These are phyloP conservation scores for Aspergillus amoenus DNA, from an alignment of 2,329 filamentous ascomycete species.

Conservation along the genomic window DNA sequence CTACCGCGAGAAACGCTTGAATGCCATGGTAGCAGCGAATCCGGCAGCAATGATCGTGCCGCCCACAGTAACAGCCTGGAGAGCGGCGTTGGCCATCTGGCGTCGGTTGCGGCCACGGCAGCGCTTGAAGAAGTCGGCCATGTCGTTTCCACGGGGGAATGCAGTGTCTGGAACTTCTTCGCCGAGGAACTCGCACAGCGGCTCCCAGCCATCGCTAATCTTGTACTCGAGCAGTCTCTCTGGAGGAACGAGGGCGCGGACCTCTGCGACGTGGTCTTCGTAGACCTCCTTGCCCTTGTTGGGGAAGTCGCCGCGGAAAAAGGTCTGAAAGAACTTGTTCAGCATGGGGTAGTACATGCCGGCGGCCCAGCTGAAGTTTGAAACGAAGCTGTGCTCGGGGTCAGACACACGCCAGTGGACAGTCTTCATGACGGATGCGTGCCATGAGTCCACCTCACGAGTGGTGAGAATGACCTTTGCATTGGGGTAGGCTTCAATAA, in stretches of 20 bases:
- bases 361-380: slow-evolving; percentile 63
- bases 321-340: slow-evolving; percentile 66
- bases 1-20: slow-evolving; percentile 40
- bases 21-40: slow-evolving; percentile 40
- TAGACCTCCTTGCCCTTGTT: slow-evolving; percentile 65
- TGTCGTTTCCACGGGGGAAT: slow-evolving; percentile 55
- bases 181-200: slow-evolving; percentile 56
- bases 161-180: slow-evolving; percentile 51
- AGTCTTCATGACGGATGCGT: slow-evolving; percentile 64
- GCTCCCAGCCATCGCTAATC: slow-evolving; percentile 55
- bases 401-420: slow-evolving; percentile 68
- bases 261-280: slow-evolving; percentile 55
- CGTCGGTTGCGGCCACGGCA: slow-evolving; percentile 54
- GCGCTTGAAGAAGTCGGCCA: slow-evolving; percentile 55
- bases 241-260: slow-evolving; percentile 48
- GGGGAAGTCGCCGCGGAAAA: slow-evolving; percentile 68
- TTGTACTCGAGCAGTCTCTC: slow-evolving; percentile 56
- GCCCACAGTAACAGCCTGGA: slow-evolving; percentile 52
- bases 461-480: slow-evolving; percentile 70
- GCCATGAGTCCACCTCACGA: slow-evolving; percentile 66
- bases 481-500: slow-evolving; percentile 70
- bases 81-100: slow-evolving; percentile 56
- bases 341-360: slow-evolving; percentile 70
- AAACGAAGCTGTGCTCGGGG: slow-evolving; percentile 57
- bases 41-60: slow-evolving; percentile 49